Conservation (phyloP, 768 basidiomycete genomes). For the Serpula lacrymans region DNA sequence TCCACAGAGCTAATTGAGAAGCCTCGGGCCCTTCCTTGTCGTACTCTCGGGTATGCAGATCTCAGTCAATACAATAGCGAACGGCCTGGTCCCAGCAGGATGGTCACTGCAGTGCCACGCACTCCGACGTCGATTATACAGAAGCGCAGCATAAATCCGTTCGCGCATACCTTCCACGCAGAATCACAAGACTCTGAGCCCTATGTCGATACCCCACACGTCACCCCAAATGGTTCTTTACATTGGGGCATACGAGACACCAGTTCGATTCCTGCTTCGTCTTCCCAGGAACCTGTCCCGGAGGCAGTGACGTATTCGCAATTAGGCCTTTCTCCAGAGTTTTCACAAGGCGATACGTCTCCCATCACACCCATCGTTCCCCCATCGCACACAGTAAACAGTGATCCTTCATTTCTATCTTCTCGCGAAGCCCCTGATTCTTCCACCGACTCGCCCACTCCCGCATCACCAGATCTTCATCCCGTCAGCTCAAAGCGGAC, state of each 20-base stretch:
- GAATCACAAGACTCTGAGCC: constrained; percentile 45
- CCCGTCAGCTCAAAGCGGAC: background rate
- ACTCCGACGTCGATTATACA: too few relatives aligned
- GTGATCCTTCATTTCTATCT: constrained; percentile 7
- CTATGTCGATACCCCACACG: constrained; percentile 48
- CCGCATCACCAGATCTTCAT: background rate
- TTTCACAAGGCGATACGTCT: constrained; percentile 9
- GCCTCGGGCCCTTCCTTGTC: background rate
- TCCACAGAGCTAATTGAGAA: constrained; percentile 32
- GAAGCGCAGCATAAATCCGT: constrained; percentile 27
- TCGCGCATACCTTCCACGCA: too few relatives aligned
- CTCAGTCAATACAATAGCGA: constrained; percentile 9
- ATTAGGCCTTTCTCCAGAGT: constrained; percentile 28
- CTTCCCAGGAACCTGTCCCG: constrained; percentile 26
- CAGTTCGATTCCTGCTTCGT: constrained; percentile 33
- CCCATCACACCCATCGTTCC: constrained; percentile 8
- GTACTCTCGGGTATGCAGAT: constrained; percentile 2
- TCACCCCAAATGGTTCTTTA: constrained; percentile 55
- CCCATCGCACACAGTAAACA: too few relatives aligned
- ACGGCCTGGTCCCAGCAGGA: too few relatives aligned
- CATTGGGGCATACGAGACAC: constrained; percentile 36
- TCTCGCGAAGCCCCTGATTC: constrained; percentile 8
- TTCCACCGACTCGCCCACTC: constrained; percentile 5
- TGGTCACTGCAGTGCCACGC: too few relatives aligned
- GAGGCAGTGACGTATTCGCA: constrained; percentile 36